Conservation (phyloP, 306 rosid species). For the Quercus variabilis region DNA sequence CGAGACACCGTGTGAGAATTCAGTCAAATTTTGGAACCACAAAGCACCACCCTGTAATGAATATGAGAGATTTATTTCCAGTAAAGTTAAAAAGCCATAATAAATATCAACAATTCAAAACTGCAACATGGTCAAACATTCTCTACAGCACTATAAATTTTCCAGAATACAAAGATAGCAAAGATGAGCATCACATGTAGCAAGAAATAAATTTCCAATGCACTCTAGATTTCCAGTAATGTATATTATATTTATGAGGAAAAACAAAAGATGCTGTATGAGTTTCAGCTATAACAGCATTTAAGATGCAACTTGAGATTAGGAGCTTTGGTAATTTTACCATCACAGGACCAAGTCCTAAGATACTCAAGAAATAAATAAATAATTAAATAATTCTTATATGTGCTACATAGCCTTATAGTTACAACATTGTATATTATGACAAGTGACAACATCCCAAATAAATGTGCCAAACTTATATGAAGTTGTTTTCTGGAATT, state of each 20-base stretch:
- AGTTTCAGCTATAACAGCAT: neutral
- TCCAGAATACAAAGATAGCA: neutral
- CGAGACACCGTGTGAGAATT: conserved; percentile 59
- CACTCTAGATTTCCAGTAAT: neutral
- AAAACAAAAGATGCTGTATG: neutral
- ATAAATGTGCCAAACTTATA: no score
- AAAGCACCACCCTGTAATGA: conserved; percentile 82
- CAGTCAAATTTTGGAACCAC: conserved; percentile 89
- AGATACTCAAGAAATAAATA: no score
- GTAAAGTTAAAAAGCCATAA: neutral
- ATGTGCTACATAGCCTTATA: no score
- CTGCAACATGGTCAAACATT: neutral
- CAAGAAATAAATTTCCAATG: neutral
- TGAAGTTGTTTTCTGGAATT: no score
- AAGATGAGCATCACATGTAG: neutral
- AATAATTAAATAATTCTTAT: no score
- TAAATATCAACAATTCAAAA: neutral
- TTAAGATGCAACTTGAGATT: neutral
- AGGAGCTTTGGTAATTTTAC: neutral
- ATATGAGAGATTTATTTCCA: conserved; percentile 11
- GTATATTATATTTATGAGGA: neutral
- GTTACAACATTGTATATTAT: no score
- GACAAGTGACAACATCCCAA: no score
- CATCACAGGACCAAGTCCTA: neutral
- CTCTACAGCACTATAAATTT: neutral